Evolutionary conservation across 768 basidiomycete species (phyloP), one percentile per base, ranked within the genome.

Genomic region (Kwoniella mangroviensis): DNA sequence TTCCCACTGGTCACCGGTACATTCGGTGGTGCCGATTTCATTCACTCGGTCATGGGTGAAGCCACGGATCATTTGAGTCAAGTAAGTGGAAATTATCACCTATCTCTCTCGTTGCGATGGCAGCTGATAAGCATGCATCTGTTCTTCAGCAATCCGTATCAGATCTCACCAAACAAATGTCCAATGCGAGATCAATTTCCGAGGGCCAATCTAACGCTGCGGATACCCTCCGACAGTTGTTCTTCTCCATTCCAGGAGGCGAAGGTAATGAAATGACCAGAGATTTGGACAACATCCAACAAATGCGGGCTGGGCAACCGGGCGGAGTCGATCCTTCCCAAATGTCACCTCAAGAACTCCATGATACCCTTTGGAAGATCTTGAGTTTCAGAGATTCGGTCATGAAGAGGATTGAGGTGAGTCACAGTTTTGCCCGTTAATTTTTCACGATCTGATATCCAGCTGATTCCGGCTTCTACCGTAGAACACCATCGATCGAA

Each of bases 281-380:
- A 9, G 91, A 93, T 34, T 86, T 94, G 84, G 90, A 92, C 42
- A 86, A 86, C 45, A 87, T 95, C 68, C 87, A 92, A 76, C 86
- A 88, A 22, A 90, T 82, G 73, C 67, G 81, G 26, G 78, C 79
- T 49, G 81, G 82, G n/a, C 80, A 86, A n/a, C 89, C 88, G 0
- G 91, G 90, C 4, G 91, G 89, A 81, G 84, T 86, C 15, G 85
- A 92, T 70, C 91, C 94, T 0, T 88, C 90, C 70, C 88, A 91
- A 19, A 92, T 98, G 93, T 89, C 84, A 62, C 93, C 94, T 3
- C 92, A 95, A 83, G 93, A 98, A 82, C 74, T 96, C 60, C 92
- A 94, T 81, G 84, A 87, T 1, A 88, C 89, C 2, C 84, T 95
- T 22, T 95, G 93, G 93, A 88, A 92, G 83, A 88, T 96, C 6